These are phyloP conservation scores for Kwoniella shivajii DNA, from an alignment of 1,284 basidiomycete species.

Conservation along the genomic window DNA sequence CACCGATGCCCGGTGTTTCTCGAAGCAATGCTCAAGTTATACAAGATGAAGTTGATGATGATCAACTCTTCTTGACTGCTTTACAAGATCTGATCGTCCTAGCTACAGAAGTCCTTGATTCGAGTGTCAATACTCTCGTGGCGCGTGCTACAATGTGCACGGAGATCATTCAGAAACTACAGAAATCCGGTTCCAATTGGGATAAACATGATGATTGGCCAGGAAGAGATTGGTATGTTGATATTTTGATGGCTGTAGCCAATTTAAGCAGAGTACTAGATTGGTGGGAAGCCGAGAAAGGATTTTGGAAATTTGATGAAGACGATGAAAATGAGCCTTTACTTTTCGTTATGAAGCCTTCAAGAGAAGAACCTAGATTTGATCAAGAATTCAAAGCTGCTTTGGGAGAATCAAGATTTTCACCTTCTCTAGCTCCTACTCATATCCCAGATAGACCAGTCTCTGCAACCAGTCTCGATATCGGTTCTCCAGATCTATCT, in stretches of 20 bases:
- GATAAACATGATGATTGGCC: slow-evolving; percentile 98
- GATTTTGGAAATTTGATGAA: slow-evolving; percentile 99
- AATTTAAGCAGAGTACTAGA: slow-evolving; percentile 94
- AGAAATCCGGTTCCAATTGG: slow-evolving; percentile 90
- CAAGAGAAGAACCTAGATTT: slow-evolving; percentile 37
- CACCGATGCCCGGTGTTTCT: slow-evolving; percentile 80
- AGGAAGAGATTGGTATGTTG: slow-evolving; percentile 97
- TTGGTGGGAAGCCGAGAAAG: slow-evolving; percentile 99
- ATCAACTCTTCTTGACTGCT: slow-evolving; percentile 68
- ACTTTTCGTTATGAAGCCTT: slow-evolving; percentile 83
- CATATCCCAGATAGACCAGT: slow-evolving; percentile 17
- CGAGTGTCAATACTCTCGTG: slow-evolving; percentile 81
- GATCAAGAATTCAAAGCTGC: slow-evolving; percentile 35
- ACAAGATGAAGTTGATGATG: slow-evolving; percentile 28
- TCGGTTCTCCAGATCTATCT: slow-evolving; percentile 19
- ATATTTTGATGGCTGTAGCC: slow-evolving; percentile 93
- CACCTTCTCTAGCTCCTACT: slow-evolving; percentile 16
- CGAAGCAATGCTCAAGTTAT: slow-evolving; percentile 10
- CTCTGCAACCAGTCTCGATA: slow-evolving; percentile 22
- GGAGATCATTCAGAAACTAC: slow-evolving; percentile 83
- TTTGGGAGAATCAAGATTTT: slow-evolving; percentile 15
- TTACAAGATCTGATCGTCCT: slow-evolving; percentile 91
- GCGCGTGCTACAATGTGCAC: slow-evolving; percentile 82
- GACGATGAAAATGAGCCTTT: slow-evolving; percentile 76
- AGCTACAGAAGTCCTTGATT: slow-evolving; percentile 93